phyloP scores from a whole-genome alignment of 2,329 filamentous ascomycete genomes.

The Berkeleyomyces rouxiae region DNA sequence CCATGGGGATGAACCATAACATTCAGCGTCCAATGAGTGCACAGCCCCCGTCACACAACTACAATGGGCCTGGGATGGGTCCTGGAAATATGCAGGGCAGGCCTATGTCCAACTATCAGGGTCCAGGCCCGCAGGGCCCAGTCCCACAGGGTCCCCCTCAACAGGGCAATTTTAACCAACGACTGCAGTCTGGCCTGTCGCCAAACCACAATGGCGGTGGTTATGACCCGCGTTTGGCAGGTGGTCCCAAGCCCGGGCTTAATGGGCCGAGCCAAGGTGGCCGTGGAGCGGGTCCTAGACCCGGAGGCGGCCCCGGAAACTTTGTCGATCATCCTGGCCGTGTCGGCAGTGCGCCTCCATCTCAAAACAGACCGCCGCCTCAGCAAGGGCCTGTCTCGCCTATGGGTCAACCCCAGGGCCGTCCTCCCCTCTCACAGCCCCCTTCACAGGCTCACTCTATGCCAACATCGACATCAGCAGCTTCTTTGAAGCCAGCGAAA shows the following conservation, averaged over 20 bases:
- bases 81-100: slow-evolving; percentile 20
- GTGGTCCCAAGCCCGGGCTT: slow-evolving; percentile 16
- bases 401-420: slow-evolving; percentile 18
- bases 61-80: slow-evolving; percentile 18
- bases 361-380: slow-evolving; percentile 9
- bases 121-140: slow-evolving; percentile 16
- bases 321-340: slow-evolving; percentile 16
- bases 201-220: slow-evolving; percentile 20
- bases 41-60: slow-evolving; percentile 4
- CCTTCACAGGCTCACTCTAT: slow-evolving; percentile 13
- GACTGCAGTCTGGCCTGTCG: slow-evolving; percentile 4
- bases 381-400: slow-evolving; percentile 13
- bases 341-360: slow-evolving; percentile 25
- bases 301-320: slow-evolving; percentile 17
- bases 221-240: slow-evolving; percentile 25
- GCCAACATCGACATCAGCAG: slow-evolving; percentile 16
- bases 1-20: slow-evolving; percentile 4
- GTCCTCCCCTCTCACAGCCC: slow-evolving; percentile 17
- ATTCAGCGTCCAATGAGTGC: slow-evolving; percentile 9
- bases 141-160: slow-evolving; percentile 17
- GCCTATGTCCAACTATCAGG: slow-evolving; percentile 13
- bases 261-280: slow-evolving; percentile 16
- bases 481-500: slow-evolving; percentile 23
- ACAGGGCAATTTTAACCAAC: slow-evolving; percentile 11
- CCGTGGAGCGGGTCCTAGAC: slow-evolving; percentile 15